Conservation (phyloP, 129 eudicot species). For the Deinandra increscens region DNA sequence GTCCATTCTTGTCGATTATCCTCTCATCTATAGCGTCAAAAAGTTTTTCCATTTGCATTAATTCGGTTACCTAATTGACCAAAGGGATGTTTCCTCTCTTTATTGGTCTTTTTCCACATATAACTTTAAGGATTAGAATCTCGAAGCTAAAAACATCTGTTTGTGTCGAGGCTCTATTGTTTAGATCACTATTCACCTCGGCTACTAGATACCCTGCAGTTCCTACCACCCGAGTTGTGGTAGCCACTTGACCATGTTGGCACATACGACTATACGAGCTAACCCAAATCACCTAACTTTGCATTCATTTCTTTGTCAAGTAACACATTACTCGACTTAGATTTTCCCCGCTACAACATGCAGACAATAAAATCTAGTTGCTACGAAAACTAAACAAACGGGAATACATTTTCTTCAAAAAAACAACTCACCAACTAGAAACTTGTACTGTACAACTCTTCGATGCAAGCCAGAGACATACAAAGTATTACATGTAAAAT, state of each 20-base stretch:
- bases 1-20: conserved; percentile 28
- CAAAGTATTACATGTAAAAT: conserved; percentile 13
- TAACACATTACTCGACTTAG: conserved; percentile 79
- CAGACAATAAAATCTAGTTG: too few relatives aligned
- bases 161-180: conserved; percentile 65
- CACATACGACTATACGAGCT: conserved; percentile 86
- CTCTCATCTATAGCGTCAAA: conserved; percentile 41
- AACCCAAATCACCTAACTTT: conserved; percentile 73
- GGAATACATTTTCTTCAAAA: too few relatives aligned
- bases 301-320: conserved; percentile 76
- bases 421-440: conserved; percentile 17
- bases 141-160: conserved; percentile 69
- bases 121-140: conserved; percentile 61
- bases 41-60: conserved; percentile 48
- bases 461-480: conserved; percentile 17
- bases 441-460: conserved; percentile 31
- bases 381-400: too few relatives aligned
- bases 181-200: conserved; percentile 47
- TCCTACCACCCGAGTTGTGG: conserved; percentile 75
- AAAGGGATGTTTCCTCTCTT: conserved; percentile 62
- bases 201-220: conserved; percentile 77
- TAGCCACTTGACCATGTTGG: conserved; percentile 56
- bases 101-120: conserved; percentile 62
- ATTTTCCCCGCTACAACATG: too few relatives aligned
- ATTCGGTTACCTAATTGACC: conserved; percentile 54